phyloP scores from a whole-genome alignment of 2,329 filamentous ascomycete species.

The Hypoxylon sp. region DNA sequence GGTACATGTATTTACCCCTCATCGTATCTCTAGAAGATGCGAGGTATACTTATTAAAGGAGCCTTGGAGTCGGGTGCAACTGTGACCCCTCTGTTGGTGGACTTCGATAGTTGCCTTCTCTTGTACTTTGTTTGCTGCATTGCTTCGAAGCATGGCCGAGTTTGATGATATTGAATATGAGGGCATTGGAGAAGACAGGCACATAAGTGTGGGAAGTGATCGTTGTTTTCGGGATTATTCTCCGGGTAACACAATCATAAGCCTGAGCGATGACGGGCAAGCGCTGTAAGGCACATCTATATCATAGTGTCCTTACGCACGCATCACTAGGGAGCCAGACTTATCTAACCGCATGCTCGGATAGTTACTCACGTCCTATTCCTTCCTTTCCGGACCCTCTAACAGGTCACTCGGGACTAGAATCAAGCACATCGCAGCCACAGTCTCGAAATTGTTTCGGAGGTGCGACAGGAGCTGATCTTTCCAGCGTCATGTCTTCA shows the following conservation, averaged over 20 bases:
- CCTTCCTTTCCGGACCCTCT: constrained; percentile 26
- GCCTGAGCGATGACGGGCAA: constrained; percentile 40
- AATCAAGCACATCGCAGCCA: background rate
- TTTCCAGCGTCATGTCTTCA: background rate
- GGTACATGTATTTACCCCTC: constrained; percentile 20
- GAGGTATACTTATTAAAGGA: constrained; percentile 35
- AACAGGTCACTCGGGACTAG: background rate
- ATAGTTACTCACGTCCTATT: constrained; percentile 33
- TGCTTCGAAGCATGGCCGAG: constrained; percentile 35
- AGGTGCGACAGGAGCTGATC: background rate
- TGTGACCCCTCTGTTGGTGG: background rate
- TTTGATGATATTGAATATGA: constrained; percentile 45
- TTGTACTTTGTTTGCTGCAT: constrained; percentile 9
- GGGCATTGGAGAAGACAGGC: constrained; percentile 45
- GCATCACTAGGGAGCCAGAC: background rate
- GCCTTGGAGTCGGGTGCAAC: background rate
- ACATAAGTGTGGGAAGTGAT: constrained; percentile 38
- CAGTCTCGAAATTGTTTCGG: background rate
- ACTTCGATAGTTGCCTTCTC: constrained; percentile 1
- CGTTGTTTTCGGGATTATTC: constrained; percentile 42
- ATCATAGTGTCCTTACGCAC: background rate
- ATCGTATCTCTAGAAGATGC: background rate
- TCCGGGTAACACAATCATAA: constrained; percentile 40
- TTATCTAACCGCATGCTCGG: background rate
- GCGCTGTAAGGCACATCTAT: constrained; percentile 41